Base-by-base conservation (phyloP, 202 grass and related monocot genomes). In the Schoenoplectus tabernaemontani region DNA sequence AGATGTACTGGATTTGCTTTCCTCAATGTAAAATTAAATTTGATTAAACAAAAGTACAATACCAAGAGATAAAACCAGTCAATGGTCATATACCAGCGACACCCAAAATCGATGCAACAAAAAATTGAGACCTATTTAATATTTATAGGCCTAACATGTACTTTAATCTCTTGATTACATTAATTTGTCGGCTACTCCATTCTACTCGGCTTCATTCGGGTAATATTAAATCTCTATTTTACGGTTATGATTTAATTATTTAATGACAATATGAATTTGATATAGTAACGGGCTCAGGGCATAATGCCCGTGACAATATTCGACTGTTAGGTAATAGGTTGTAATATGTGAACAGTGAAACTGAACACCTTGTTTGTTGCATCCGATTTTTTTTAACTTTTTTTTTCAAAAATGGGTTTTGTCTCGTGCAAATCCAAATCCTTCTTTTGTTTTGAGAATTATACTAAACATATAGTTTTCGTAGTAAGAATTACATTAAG, bases 111-210 rank as follows among this genome's bases (percentile, higher is more conserved):
- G 23, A 48, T 72, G 20, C 43, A 28, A 48, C 23, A 43, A 32
- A 47, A 50, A 48, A 3, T 7, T 48, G 36, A 20, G 2, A 20
- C 34, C 63, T n/a, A n/a, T n/a, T n/a, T n/a, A n/a, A n/a, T 70
- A 47, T 28, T 10, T 71, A 28, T 71, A 41, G 43, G 9, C 43
- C 67, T 50, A 72, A 30, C 23, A 50, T 72, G 43, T 50, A 72
- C 67, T 72, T 72, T 17, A 30, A 48, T 72, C 67, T 50, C 67
- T 72, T 50, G 4, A 47, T 30, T 71, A 71, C 42, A 71, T 30
- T 48, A 28, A 28, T 71, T 7, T 71, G 67, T 71, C 67, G 67
- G 67, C 37, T 67, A 67, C 37, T 59, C 11, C 4, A 50, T 16
- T 56, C 63, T 9, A 44, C 33, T 16, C 4, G 19, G 67, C 67